Evolutionary conservation across 1,139 yeast species (phyloP), one percentile per base, ranked within the genome.

Genomic region (Zygosaccharomyces pseudobailii): DNA sequence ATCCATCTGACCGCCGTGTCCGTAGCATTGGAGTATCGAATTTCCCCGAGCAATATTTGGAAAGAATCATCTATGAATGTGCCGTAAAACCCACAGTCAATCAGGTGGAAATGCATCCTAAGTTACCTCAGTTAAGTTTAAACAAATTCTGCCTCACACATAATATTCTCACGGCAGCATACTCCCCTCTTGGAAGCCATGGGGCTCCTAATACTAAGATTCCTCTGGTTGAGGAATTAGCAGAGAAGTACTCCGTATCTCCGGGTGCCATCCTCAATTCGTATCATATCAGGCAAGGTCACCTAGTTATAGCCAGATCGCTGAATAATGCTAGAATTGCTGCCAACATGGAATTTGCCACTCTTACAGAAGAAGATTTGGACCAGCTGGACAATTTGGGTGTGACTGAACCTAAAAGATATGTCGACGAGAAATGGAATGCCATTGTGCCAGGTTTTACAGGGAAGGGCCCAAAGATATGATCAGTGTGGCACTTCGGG

Each of bases 11-110:
- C 31, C 67, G 68, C 0, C 54, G 64, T 49, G 69, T 74, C 25
- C 78, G 70, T 59, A 73, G 82, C 40, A 74, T 82, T 58, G 87
- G 87, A 51, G 83, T 82, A 34, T 79, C 84, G 6, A 82, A 81
- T 66, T 80, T 71, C 61, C 73, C 80, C 17, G 61, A 70, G 37
- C 69, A 68, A 38, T 72, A 74, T 57, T 58, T 80, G 46, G 70
- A 78, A 52, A 69, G 70, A 36, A 65, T 79, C 40, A 67, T 80
- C 49, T 67, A 70, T 40, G 78, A 74, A 44, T 72, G 76, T 20
- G 65, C 60, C 5, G 68, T 72, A 28, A 65, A 61, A 32, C 87
- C 87, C 6, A 78, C 72, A 4, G 73, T 72, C 10, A 74, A 79
- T 57, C 86, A 81, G 63, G 68, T 80, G 47, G 86, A 81, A 62